Conservation (phyloP, 306 rosid species). For the Vigna trinervia region DNA sequence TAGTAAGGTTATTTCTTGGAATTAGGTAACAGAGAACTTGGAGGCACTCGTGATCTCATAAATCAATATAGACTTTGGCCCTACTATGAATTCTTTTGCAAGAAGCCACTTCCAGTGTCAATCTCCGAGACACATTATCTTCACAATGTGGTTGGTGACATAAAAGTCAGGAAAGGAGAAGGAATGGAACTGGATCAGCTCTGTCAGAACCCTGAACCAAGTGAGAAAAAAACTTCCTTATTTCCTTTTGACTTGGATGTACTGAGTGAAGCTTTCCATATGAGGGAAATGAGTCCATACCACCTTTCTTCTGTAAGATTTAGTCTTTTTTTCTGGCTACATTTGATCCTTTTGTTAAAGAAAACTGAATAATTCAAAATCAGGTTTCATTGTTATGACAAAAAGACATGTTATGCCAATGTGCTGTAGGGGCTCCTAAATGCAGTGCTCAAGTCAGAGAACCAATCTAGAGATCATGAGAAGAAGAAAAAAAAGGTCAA, state of each 20-base stretch:
- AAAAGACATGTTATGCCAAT: background rate
- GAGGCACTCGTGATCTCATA: conserved; percentile 82
- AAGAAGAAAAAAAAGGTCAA: conserved; percentile 37
- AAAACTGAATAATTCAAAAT: conserved; percentile 21
- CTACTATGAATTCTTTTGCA: conserved; percentile 88
- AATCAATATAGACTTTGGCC: conserved; percentile 79
- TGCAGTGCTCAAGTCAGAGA: conserved; percentile 28
- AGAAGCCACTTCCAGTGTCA: conserved; percentile 76
- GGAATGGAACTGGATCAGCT: conserved; percentile 96
- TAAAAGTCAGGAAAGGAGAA: conserved; percentile 87
- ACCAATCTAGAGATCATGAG: conserved; percentile 27
- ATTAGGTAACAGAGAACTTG: conserved; percentile 84
- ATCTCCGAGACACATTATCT: conserved; percentile 85
- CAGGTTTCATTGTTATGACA: conserved; percentile 6
- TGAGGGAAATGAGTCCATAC: conserved; percentile 37
- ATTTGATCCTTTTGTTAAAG: conserved; percentile 9
- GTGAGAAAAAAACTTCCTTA: conserved; percentile 63
- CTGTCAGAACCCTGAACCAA: conserved; percentile 57
- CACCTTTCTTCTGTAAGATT: conserved; percentile 44
- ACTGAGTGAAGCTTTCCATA: conserved; percentile 52
- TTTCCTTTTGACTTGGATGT: conserved; percentile 58
- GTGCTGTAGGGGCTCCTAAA: conserved; percentile 31
- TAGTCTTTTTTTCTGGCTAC: background rate
- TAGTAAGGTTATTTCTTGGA: conserved; percentile 33
- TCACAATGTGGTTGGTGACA: conserved; percentile 88